A percentile compares a stretch with the other conserved stretches of the same genome.
phyloP scores from a whole-genome alignment of 2,329 filamentous ascomycete genomes.

The Orbilia brochopaga region DNA sequence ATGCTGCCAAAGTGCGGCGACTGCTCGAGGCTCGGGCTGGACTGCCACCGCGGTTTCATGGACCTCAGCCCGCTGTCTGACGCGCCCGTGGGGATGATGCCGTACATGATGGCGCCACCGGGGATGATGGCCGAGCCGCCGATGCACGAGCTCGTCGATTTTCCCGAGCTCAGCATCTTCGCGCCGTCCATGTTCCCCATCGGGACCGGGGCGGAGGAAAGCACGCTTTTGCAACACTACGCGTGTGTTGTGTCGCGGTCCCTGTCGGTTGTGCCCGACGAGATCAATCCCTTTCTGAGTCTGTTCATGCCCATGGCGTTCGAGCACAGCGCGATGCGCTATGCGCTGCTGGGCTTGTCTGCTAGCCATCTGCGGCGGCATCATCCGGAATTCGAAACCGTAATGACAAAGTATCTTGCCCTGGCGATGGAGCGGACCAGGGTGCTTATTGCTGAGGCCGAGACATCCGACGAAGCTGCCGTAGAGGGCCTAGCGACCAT shows the following conservation, averaged over 20 bases:
- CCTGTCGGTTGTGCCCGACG: constrained; percentile 50
- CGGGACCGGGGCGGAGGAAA: constrained; percentile 37
- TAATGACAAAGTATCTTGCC: constrained; percentile 49
- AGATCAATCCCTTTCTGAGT: constrained; percentile 50
- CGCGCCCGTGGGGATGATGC: constrained; percentile 21
- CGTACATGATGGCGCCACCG: constrained; percentile 28
- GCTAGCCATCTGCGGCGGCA: constrained; percentile 50
- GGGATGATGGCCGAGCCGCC: constrained; percentile 32
- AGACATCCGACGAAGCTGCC: constrained; percentile 49
- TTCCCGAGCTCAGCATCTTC: constrained; percentile 43
- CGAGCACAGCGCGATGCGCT: constrained; percentile 48
- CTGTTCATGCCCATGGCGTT: constrained; percentile 52
- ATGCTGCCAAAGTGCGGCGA: constrained; percentile 47
- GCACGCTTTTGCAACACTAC: constrained; percentile 51
- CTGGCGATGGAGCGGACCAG: constrained; percentile 48
- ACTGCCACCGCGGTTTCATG: constrained; percentile 43
- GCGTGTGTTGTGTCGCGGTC: constrained; percentile 51
- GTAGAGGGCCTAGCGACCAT: constrained; percentile 51
- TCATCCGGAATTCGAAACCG: constrained; percentile 47
- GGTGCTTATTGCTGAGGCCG: constrained; percentile 44
- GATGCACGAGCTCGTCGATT: constrained; percentile 31
- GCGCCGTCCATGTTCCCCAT: constrained; percentile 46
- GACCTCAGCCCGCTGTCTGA: constrained; percentile 30
- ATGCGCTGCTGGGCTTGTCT: constrained; percentile 47
- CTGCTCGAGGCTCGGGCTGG: constrained; percentile 46